Conservation (phyloP, 1,284 basidiomycete genomes). For the Naganishia albida region DNA sequence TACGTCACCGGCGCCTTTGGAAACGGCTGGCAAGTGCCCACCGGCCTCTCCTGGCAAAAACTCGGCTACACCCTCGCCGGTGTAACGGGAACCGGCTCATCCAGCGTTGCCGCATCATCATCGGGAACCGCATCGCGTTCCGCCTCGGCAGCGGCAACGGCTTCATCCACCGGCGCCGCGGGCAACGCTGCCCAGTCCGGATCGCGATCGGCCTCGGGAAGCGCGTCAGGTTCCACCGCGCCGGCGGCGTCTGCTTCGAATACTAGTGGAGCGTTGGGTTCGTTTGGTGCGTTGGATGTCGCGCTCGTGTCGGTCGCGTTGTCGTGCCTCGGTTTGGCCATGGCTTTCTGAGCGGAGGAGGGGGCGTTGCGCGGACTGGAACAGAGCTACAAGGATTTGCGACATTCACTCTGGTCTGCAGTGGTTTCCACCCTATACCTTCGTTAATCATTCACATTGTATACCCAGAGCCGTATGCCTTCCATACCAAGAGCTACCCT, state of each 20-base stretch:
- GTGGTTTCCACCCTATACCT: no score
- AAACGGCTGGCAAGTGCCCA: slow-evolving; percentile 49
- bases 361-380: no score
- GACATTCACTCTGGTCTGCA: no score
- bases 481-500: no score
- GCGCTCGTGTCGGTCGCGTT: slow-evolving; percentile 13
- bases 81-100: slow-evolving; percentile 33
- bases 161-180: background rate
- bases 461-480: no score
- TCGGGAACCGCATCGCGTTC: background rate
- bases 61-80: slow-evolving; percentile 46
- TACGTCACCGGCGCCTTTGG: slow-evolving; percentile 66
- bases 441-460: no score
- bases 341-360: background rate
- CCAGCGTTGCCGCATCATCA: slow-evolving; percentile 32
- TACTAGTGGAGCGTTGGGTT: background rate
- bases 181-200: background rate
- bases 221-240: slow-evolving; percentile 6
- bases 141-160: background rate
- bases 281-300: background rate
- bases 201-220: background rate
- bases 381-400: no score
- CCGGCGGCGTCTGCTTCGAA: slow-evolving; percentile 1
- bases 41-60: slow-evolving; percentile 49
- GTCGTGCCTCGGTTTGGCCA: slow-evolving; percentile 19